Percentiles rank a stretch among this genome's conserved stretches.
phyloP scores from a whole-genome alignment of 1,139 yeast species.

The Geotrichum phurueaensis region DNA sequence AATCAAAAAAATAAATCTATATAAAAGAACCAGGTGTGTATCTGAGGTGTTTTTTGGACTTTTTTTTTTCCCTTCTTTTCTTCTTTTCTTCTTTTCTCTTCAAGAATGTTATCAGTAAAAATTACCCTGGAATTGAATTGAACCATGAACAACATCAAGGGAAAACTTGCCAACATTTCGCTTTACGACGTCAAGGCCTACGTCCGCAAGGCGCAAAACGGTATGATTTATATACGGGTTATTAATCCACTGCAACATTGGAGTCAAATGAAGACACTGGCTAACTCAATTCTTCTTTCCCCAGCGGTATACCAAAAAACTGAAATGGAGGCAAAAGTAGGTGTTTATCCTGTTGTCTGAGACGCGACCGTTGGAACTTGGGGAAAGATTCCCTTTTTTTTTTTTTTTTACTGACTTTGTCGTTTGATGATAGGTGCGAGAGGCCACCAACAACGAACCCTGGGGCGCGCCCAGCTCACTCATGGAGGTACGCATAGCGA shows the following conservation, averaged over 20 bases:
- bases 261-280: background rate
- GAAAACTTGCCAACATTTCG: constrained; percentile 72
- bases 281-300: constrained; percentile 24
- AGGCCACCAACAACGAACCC: constrained; percentile 97
- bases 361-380: background rate
- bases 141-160: constrained; percentile 58
- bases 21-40: background rate
- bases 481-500: constrained; percentile 48
- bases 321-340: constrained; percentile 89
- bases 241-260: background rate
- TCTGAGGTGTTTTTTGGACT: background rate
- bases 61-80: background rate
- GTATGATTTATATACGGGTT: constrained; percentile 21
- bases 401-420: background rate
- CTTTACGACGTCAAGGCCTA: constrained; percentile 94
- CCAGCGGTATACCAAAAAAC: constrained; percentile 82
- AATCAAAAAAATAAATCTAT: background rate
- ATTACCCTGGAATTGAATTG: background rate
- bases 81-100: background rate
- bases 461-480: constrained; percentile 96
- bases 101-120: background rate
- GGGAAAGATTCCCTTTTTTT: background rate
- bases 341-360: background rate
- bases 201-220: constrained; percentile 96
- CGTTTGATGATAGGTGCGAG: constrained; percentile 43